Evolutionary conservation across 1,284 basidiomycete species (phyloP).

Genomic region (Ustilago xerochloae): DNA sequence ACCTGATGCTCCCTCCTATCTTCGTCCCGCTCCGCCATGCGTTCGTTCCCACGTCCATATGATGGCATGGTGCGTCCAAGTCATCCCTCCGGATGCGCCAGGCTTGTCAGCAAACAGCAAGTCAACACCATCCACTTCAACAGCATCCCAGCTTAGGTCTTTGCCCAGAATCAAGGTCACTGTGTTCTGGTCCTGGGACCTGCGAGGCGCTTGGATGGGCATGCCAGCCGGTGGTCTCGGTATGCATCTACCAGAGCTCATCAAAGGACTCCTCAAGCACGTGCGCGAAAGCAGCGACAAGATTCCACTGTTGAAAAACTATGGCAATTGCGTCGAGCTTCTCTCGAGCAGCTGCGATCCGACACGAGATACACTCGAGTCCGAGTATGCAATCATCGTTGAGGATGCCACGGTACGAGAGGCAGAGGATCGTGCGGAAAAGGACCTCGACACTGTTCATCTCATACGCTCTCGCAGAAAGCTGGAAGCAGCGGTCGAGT

Average conservation of each 20-base stretch:
- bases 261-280: conserved; percentile 80
- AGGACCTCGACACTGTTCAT: conserved; percentile 45
- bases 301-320: conserved; percentile 80
- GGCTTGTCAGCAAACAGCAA: conserved; percentile 64
- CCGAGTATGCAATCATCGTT: conserved; percentile 84
- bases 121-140: not conserved
- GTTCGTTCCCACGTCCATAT: conserved; percentile 89
- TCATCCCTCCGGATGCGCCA: conserved; percentile 66
- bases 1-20: conserved; percentile 88
- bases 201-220: conserved; percentile 81
- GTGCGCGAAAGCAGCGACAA: conserved; percentile 79
- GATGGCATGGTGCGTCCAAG: conserved; percentile 93
- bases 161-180: conserved; percentile 72
- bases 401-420: conserved; percentile 74
- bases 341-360: conserved; percentile 81
- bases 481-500: conserved; percentile 81
- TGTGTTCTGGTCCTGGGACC: conserved; percentile 94
- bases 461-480: conserved; percentile 73
- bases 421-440: conserved; percentile 39
- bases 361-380: conserved; percentile 80
- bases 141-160: conserved; percentile 17
- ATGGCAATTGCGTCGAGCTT: conserved; percentile 84
- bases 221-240: conserved; percentile 61
- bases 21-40: conserved; percentile 92
- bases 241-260: conserved; percentile 80